Evolutionary conservation across 257 asterid species (phyloP), one percentile per base, ranked within the genome.

Genomic region (Solanum paucissectum): DNA sequence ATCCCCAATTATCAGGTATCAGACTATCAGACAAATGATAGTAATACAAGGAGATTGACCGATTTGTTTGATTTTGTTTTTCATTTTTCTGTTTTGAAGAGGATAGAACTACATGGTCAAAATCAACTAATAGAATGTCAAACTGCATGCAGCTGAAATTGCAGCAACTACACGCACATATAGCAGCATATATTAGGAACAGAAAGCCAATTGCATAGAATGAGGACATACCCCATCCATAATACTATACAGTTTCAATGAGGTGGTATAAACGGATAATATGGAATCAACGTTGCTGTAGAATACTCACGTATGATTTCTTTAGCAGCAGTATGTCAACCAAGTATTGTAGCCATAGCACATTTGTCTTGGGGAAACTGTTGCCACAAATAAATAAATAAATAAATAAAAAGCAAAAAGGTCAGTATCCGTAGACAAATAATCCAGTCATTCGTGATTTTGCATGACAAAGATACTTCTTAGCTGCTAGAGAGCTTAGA

Each of bases 341-440:
- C 95, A 96, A 88, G 90, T 97, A 96, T 86, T 94, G 99, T 89
- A 97, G 89, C 99, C 99, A 97, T 86, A 95, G 68, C 86, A 97
- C 96, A 71, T 96, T 97, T 23, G 98, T 97, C 98, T 95, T 96
- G 46, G 98, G 98, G 89, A 95, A 97, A 88, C 99, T 97, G 98
- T 68, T 58, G 10, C 10, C 6, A 49, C 68, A 81, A 29, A 81
- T 42, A 71, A n/a, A 36, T 44, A 46, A 12, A 46, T 36, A 5
- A 36, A 36, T 29, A 10, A 14, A 58, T 20, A 44, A 14, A 34
- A 86, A 27, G 83, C 55, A 49, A 34, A 20, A 32, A 23, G 40
- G 71, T 86, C 66, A 82, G 33, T 6, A 29, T 9, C 69, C 11
- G 0, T 29, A 46, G 85, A 46, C 69, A 82, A 18, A 25, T 42